Base-by-base conservation (phyloP, 1,284 basidiomycete species). In the Tetrapyrgos nigripes region DNA sequence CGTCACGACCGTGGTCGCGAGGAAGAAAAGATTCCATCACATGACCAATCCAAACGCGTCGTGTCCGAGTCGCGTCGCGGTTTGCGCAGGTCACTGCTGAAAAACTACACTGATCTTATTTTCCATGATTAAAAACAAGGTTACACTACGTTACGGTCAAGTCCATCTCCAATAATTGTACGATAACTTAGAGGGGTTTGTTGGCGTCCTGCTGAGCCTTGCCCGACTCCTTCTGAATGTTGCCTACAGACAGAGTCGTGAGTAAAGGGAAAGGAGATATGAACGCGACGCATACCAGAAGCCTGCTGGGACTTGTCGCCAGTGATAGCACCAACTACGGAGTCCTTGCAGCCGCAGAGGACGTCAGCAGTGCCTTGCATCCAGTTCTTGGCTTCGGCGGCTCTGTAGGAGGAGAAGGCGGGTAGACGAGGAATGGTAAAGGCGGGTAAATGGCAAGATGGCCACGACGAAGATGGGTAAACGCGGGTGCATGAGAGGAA, bases 271-370 rank as follows among this genome's bases (percentile, higher is more conserved):
- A 50, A 14, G 31, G 14, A 8, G 31, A 33, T n/a, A 6, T 14
- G 26, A 27, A 21, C 6, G 1, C n/a, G 24, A 26, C 52, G 33
- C 79, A 70, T 66, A 81, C 89, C 89, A 19, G 76, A 52, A 24
- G 72, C 66, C 70, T 92, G 81, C 70, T 91, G 83, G 31, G 77
- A 58, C 68, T 84, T 83, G 73, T 92, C 89, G 35, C 88, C 89
- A 14, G 79, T 83, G 37, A 90, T 62, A 4, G 89, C 84, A 33
- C 87, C 89, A 33, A 86, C 79, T 28, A 92, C 74, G 23, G 84
- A 76, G 64, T 91, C 87, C 64, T 85, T 85, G 78, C 88, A 88
- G 52, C 90, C 90, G 43, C 72, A 70, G 21, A 85, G 28, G 59
- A 82, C 81, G 66, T 91, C 88, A 3, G 70, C 58, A 13, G 76